Evolutionary conservation across 352 stramenopile species (phyloP), one percentile per base, ranked within the genome.

Genomic region (Phytophthora constricta): DNA sequence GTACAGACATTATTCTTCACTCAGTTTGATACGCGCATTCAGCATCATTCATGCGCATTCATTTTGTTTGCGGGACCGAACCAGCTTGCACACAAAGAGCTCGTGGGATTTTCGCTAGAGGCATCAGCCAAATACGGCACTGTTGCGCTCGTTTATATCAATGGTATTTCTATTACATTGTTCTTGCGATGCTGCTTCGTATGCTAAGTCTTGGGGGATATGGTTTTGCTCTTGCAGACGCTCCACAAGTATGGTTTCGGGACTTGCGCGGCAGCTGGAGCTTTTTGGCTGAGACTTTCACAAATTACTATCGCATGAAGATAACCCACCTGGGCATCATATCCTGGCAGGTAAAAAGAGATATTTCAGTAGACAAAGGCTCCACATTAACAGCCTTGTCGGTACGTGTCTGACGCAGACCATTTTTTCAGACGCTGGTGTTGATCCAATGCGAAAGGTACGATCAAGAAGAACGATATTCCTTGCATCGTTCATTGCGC

Each of bases 301-400:
- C 70, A 22, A 80, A 91, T 34, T 94, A 94, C 65, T 94, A 94
- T 62, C 84, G 86, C 50, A 86, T 92, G 79, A 92, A 92, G 79
- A 78, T 94, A 39, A 73, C 75, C 33, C 86, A 94, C 41, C 60
- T 94, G 20, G 84, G 86, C 4, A 84, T 94, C 58, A 82, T 92
- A 19, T 82, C 77, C 43, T 94, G 86, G 86, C 86, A 91, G 75
- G 80, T 89, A 66, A 60, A 41, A 11, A 1, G 5, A 11, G 11
- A 14, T 14, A 10, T 3, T 37, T n/a, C 8, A 22, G 17, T n/a
- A 11, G n/a, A 47, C 5, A 23, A 47, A 23, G 41, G 9, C 4
- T n/a, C 41, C 10, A 8, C 17, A 20, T 23, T 7, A 47, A 10
- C n/a, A 4, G 4, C 13, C 4, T 47, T 47, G 41, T 7, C 14